Percentiles rank a stretch among this genome's conserved stretches.
Evolutionary conservation across 495 filamentous ascomycete genomes (phyloP).

Genomic region (Amphirosellinia nigrospora): DNA sequence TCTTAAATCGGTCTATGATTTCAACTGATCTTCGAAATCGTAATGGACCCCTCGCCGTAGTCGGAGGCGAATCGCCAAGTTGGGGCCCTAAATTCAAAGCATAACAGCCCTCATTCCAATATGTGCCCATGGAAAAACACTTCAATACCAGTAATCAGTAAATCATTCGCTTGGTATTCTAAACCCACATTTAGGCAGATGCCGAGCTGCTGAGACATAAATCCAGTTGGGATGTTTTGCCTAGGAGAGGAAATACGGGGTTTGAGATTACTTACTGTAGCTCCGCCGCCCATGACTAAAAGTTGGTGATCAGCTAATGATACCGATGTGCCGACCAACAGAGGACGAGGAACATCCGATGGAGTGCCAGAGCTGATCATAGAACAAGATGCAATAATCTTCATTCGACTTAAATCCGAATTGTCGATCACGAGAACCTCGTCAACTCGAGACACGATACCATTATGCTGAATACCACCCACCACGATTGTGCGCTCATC

Average conservation of each 20-base stretch:
- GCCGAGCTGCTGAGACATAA: not conserved
- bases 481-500: constrained; percentile 43
- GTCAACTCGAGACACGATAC: constrained; percentile 43
- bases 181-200: not conserved
- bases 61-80: not conserved
- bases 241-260: not conserved
- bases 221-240: not conserved
- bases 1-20: constrained; percentile 21
- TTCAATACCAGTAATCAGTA: not conserved
- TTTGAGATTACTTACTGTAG: constrained; percentile 60
- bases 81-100: constrained; percentile 19
- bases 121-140: constrained; percentile 80
- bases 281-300: constrained; percentile 77
- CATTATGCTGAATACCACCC: constrained; percentile 56
- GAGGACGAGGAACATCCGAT: constrained; percentile 49
- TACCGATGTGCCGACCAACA: constrained; percentile 69
- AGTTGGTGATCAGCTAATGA: constrained; percentile 48
- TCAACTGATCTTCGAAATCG: constrained; percentile 30
- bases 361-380: constrained; percentile 5
- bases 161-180: not conserved
- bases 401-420: constrained; percentile 15
- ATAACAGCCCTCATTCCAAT: constrained; percentile 69
- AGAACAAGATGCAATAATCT: constrained; percentile 26
- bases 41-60: constrained; percentile 9
- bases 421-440: constrained; percentile 34